phyloP scores from a whole-genome alignment of 306 rosid species.

The Canavalia gladiata region DNA sequence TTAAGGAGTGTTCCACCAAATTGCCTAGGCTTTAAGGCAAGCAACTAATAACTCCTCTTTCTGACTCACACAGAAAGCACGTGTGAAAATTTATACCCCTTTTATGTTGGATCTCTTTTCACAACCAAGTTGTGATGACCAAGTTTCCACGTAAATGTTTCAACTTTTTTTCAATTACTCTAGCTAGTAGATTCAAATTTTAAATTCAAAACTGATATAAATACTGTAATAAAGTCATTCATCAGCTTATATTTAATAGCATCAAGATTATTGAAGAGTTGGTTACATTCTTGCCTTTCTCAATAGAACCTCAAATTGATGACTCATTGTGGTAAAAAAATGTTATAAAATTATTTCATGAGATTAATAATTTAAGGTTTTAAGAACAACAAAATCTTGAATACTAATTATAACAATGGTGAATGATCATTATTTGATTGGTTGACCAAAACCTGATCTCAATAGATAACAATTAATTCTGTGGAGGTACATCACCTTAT shows the following conservation, averaged over 20 bases:
- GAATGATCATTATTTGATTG: background rate
- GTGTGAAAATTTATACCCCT: conserved; percentile 21
- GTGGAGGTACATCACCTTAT: background rate
- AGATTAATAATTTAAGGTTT: background rate
- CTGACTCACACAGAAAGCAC: conserved; percentile 37
- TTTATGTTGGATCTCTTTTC: background rate
- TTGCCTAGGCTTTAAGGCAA: conserved; percentile 45
- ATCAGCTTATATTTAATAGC: background rate
- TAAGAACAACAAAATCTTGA: background rate
- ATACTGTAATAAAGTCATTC: background rate
- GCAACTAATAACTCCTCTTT: conserved; percentile 17
- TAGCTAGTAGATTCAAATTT: background rate
- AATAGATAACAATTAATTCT: background rate
- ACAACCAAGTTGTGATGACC: background rate
- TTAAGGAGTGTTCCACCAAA: conserved; percentile 39
- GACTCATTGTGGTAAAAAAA: background rate
- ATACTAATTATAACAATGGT: background rate
- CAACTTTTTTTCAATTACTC: background rate
- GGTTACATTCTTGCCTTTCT: background rate
- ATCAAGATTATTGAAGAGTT: background rate
- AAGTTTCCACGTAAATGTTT: background rate
- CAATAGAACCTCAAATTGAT: background rate
- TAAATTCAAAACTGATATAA: conserved; percentile 12
- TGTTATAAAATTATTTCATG: background rate
- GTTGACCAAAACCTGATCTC: background rate